Percentiles rank a stretch among this genome's conserved stretches.
phyloP scores from a whole-genome alignment of 768 basidiomycete genomes.

The Calocybe indica region DNA sequence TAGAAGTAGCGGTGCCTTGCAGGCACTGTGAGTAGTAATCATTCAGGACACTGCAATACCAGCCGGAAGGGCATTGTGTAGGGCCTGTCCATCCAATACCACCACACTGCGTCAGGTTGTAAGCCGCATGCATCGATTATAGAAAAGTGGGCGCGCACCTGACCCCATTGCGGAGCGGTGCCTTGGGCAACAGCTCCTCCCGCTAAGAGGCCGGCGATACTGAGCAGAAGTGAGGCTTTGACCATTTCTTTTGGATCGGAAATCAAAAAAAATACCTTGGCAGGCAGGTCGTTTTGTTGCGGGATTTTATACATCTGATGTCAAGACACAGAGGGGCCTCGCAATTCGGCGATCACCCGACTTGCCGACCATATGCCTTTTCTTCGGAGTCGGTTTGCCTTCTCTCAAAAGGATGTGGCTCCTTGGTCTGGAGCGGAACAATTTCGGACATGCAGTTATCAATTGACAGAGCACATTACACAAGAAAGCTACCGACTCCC shows the following conservation, averaged over 20 bases:
- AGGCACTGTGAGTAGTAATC: slow-evolving; percentile 51
- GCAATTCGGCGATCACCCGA: background rate
- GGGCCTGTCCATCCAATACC: slow-evolving; percentile 47
- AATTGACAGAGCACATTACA: too few species aligned
- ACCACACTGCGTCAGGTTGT: slow-evolving; percentile 36
- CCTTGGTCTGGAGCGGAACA: too few species aligned
- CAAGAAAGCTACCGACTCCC: too few species aligned
- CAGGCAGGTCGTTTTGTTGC: slow-evolving; percentile 7
- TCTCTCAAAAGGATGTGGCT: too few species aligned
- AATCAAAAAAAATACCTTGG: background rate
- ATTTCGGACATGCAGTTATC: too few species aligned
- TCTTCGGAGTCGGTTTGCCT: slow-evolving; percentile 17
- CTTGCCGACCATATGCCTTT: slow-evolving; percentile 31
- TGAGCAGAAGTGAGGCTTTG: background rate
- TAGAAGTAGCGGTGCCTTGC: slow-evolving; percentile 26
- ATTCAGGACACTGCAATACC: slow-evolving; percentile 38
- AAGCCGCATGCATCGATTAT: background rate
- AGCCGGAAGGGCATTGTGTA: slow-evolving; percentile 41
- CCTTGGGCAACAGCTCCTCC: slow-evolving; percentile 15
- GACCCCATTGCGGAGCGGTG: slow-evolving; percentile 27
- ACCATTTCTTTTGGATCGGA: background rate
- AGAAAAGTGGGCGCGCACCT: slow-evolving; percentile 18
- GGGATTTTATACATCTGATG: slow-evolving; percentile 2
- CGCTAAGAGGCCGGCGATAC: background rate
- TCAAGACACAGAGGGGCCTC: slow-evolving; percentile 1